phyloP scores from a whole-genome alignment of 1,284 basidiomycete genomes.

The Peniophora sp. region DNA sequence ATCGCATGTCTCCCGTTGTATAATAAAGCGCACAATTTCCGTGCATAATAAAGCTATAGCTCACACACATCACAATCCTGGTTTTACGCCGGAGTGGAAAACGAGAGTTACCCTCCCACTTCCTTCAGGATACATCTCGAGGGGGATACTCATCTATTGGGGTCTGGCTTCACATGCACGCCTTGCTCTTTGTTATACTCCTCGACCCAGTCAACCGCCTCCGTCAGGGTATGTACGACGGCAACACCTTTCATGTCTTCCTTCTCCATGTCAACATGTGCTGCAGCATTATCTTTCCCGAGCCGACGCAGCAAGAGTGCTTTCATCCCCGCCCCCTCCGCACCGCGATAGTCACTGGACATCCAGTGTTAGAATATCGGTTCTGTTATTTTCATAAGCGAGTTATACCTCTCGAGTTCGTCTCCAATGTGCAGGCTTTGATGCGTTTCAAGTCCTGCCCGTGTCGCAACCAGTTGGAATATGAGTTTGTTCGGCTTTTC shows the following conservation, averaged over 20 bases:
- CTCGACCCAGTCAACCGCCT: constrained; percentile 27
- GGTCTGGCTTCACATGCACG: background rate
- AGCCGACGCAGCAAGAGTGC: constrained; percentile 49
- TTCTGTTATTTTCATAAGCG: background rate
- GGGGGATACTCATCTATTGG: too few species aligned
- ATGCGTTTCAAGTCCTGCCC: constrained; percentile 20
- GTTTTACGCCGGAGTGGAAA: too few species aligned
- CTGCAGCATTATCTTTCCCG: constrained; percentile 29
- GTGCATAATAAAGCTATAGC: too few species aligned
- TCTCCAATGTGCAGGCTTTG: constrained; percentile 66
- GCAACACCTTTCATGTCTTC: constrained; percentile 31
- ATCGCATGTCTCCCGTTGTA: too few species aligned
- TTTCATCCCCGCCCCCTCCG: constrained; percentile 46
- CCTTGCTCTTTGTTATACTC: constrained; percentile 1
- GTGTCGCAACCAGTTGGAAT: constrained; percentile 36
- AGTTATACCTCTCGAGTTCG: constrained; percentile 47
- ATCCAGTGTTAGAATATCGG: background rate
- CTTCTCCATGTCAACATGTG: background rate
- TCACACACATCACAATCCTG: too few species aligned
- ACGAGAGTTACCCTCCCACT: too few species aligned
- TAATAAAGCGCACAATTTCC: too few species aligned
- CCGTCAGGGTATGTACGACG: constrained; percentile 25
- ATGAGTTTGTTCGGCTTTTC: constrained; percentile 58
- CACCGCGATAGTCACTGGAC: constrained; percentile 65
- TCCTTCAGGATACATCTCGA: too few species aligned